Evolutionary conservation across 169 alveolate species (phyloP), one percentile per base, ranked within the genome.

Genomic region (Babesia bovis): DNA sequence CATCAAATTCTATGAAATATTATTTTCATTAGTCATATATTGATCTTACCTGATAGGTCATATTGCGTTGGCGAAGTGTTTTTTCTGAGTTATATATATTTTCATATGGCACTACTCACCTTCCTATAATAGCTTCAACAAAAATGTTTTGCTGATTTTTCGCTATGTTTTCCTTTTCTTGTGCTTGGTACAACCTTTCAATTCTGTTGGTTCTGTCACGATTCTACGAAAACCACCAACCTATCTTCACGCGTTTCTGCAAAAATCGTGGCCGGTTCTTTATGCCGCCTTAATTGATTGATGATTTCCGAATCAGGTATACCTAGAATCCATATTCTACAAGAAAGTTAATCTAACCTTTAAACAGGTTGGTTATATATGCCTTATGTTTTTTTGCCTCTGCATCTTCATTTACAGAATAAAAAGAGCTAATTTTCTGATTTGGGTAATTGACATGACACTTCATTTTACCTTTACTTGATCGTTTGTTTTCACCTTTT

Each of bases 181-280:
- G 63, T n/a, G 40, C 56, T 23, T 65, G 50, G 74, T 45, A 45
- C 7, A 65, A 61, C n/a, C 63, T 21, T 25, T 44, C 28, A 49
- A 49, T 35, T 41, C 61, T 65, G 6, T 12, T 15, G n/a, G n/a
- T n/a, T 26, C 19, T 33, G 12, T 25, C 33, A 21, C 15, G 4
- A 13, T 9, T n/a, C 35, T 12, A 6, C 47, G 21, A 10, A 33
- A 3, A 1, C 4, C 25, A 12, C 73, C n/a, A 45, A 79, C 87
- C 82, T 79, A 52, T 79, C 55, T 12, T 68, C 65, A 19, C 44
- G 40, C 1, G 87, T 40, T 44, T 79, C 87, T 7, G 78, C 87
- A 30, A 79, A 79, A 0, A 68, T 23, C 30, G 56, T 0, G 17
- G 59, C 59, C 9, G 87, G 87, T 26, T 69, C 78, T 21, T 53